A percentile compares a stretch with the other conserved stretches of the same genome.
phyloP scores from a whole-genome alignment of 2,329 filamentous ascomycete genomes.

The Aspergillus tanneri region DNA sequence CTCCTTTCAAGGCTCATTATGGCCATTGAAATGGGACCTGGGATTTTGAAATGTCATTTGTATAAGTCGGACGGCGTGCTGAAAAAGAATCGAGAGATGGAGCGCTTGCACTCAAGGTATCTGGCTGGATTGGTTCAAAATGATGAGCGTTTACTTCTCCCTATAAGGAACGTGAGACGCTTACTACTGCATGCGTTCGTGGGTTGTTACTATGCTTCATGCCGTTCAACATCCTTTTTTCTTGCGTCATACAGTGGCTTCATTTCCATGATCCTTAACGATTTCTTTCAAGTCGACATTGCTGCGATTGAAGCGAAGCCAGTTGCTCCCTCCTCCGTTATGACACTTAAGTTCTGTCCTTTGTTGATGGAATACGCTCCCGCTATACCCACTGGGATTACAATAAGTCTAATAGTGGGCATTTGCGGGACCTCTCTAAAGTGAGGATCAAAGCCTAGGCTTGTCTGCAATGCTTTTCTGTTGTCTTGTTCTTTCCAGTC shows the following conservation, averaged over 20 bases:
- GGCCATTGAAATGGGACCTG: no score
- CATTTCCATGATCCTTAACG: not conserved
- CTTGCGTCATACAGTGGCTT: not conserved
- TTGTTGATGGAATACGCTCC: not conserved
- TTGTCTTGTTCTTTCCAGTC: conserved; percentile 9
- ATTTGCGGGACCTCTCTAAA: conserved; percentile 75
- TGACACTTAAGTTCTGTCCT: conserved; percentile 11
- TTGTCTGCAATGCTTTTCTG: conserved; percentile 62
- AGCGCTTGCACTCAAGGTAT: conserved; percentile 11
- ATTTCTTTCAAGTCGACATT: conserved; percentile 2
- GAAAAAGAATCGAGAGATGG: conserved; percentile 30
- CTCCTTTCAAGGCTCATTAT: no score
- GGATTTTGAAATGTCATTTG: conserved; percentile 7
- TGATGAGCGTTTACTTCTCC: conserved; percentile 11
- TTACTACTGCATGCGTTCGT: conserved; percentile 12
- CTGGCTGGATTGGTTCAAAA: conserved; percentile 10
- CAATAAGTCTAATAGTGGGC: conserved; percentile 26
- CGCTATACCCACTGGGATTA: not conserved
- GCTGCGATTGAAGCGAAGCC: conserved; percentile 4
- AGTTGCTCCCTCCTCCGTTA: conserved; percentile 13
- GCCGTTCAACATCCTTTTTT: conserved; percentile 18
- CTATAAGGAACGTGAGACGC: conserved; percentile 14
- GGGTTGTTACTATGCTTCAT: conserved; percentile 7
- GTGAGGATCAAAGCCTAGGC: conserved; percentile 93
- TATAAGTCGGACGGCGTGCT: conserved; percentile 18